Evolutionary conservation across 2,329 filamentous ascomycete species (phyloP), one percentile per base, ranked within the genome.

Genomic region (Calonectria multiphialidica): DNA sequence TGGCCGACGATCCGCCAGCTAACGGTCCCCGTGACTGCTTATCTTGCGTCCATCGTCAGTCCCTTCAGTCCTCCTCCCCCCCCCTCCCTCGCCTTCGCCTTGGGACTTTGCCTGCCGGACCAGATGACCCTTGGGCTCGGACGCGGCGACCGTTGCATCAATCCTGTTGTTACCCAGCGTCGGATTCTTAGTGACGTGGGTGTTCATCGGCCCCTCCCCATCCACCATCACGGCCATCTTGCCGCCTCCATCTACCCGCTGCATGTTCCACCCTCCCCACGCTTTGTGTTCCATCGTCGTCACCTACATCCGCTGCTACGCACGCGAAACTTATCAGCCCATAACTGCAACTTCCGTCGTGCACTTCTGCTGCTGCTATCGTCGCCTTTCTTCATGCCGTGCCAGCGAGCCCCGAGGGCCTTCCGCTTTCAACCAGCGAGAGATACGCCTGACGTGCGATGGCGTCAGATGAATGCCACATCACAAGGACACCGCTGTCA

Each of bases 11-110:
- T 71, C 65, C 68, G 65, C 69, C 65, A 73, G 59, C 28, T 63
- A 65, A 40, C 30, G 10, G 50, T 7, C 53, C 68, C 62, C 69
- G 72, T 71, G 68, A 69, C 65, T 57, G 65, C 69, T 73, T 73
- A 73, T 71, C 71, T 72, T 33, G 45, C 40, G 57, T 44, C 37
- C 66, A 30, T 28, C 62, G 16, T 15, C 23, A 30, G 28, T 30
- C 28, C 28, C 28, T 30, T 30, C 28, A 30, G 28, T 30, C 28
- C 28, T 30, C 28, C 33, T 25, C 35, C 30, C 30, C 63, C 15
- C 33, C 35, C 35, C 30, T 42, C 63, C 15, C 37, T 21, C 57
- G 37, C 37, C 33, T 66, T 37, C n/a, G n/a, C n/a, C n/a, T n/a
- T n/a, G n/a, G 35, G 35, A 12, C 35, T 37, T 37, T 71, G 69